Base-by-base conservation (phyloP, 2,329 filamentous ascomycete genomes). In the Epichloe bromicola region DNA sequence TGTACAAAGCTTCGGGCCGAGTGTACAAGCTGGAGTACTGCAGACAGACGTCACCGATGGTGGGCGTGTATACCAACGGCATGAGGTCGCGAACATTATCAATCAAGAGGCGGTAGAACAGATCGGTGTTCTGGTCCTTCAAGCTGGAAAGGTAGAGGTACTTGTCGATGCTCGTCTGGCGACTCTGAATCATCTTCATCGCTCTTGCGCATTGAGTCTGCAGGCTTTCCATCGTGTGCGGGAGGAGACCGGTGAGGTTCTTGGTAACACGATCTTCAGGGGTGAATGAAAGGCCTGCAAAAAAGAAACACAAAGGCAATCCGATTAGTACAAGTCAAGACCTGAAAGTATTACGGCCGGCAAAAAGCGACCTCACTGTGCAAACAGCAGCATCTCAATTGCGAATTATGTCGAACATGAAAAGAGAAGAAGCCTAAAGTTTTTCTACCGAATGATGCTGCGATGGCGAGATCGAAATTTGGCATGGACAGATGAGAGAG, bases 1-100 rank as follows among this genome's bases (percentile, higher is more conserved):
- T 86, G 74, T 97, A 98, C 70, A 97, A 79, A 57, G 86, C 89
- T 75, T 97, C 93, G 20, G 93, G 90, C 59, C 90, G 86, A 54
- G 90, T 94, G 75, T 95, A 97, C 60, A 97, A 81, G 61, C 91
- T 88, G 39, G 90, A 95, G 80, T 95, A 98, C 70, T 91, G 85
- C 65, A 95, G 76, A 73, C 93, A 98, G 58, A 95, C 93, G 67
- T 97, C 91, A 62, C 93, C 93, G 61, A 98, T 89, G 63, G 86
- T 90, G 44, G 87, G 87, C 17, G 87, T 93, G 73, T 93, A 93
- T 61, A 93, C 87, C 57, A 91, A 73, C 46, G 87, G 87, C 71
- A 88, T 90, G 58, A 91, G 72, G 61, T 89, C 85, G 70, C 84
- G 75, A 54, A 83, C 71, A 69, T 91, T 83, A 68, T 88, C 80